phyloP scores from a whole-genome alignment of 2,329 filamentous ascomycete genomes.

The Colletotrichum scovillei region DNA sequence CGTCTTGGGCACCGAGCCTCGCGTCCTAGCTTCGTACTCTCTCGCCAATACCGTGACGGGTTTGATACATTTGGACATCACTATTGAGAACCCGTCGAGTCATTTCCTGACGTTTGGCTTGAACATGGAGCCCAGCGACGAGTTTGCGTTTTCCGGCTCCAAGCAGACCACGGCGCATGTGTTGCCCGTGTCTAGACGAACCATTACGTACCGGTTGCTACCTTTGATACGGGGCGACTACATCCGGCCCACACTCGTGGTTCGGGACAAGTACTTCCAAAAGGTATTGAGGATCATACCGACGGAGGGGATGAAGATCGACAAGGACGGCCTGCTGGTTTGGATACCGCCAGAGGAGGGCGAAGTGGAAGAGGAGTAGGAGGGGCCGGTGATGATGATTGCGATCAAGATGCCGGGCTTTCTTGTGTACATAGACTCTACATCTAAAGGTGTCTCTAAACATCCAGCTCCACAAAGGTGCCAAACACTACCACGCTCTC shows the following conservation, averaged over 20 bases:
- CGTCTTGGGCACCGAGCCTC: conserved; percentile 85
- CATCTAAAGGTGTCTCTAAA: conserved; percentile 18
- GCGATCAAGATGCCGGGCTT: not conserved
- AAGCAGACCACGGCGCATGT: conserved; percentile 85
- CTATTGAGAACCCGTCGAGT: conserved; percentile 91
- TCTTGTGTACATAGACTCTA: conserved; percentile 27
- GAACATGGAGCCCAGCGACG: conserved; percentile 90
- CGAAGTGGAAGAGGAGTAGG: conserved; percentile 40
- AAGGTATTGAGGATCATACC: conserved; percentile 86
- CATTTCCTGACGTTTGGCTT: conserved; percentile 96
- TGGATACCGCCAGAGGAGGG: conserved; percentile 66
- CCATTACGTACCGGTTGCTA: conserved; percentile 79
- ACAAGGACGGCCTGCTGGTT: conserved; percentile 72
- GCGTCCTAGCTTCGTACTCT: conserved; percentile 75
- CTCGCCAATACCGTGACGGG: conserved; percentile 49
- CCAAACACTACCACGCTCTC: not conserved
- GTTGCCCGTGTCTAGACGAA: conserved; percentile 82
- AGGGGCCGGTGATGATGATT: conserved; percentile 15
- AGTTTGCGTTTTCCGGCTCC: conserved; percentile 91
- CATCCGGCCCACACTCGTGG: conserved; percentile 78
- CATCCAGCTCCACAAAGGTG: not conserved
- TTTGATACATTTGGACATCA: conserved; percentile 64
- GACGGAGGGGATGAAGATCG: conserved; percentile 76
- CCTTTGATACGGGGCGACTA: conserved; percentile 74
- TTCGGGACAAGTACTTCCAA: conserved; percentile 92